phyloP scores from a whole-genome alignment of 176 grass and related monocot genomes.

The Rhipidocladum racemiflorum region DNA sequence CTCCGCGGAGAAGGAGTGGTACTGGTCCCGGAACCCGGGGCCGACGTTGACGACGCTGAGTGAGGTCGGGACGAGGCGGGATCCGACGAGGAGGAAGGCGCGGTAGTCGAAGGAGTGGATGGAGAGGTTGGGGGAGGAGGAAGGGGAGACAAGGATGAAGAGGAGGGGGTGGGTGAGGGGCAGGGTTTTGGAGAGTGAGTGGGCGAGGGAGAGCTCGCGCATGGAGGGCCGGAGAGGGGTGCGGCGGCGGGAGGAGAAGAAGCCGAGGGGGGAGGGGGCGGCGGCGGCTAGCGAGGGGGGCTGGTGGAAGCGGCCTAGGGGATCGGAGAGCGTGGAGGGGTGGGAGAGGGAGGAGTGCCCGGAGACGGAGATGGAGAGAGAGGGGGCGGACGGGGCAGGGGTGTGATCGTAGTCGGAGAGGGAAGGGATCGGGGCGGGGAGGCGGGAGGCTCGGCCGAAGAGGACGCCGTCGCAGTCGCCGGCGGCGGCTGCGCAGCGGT shows the following conservation, averaged over 20 bases:
- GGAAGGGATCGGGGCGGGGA: constrained; percentile 31
- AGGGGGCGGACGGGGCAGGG: constrained; percentile 3
- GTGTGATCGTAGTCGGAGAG: constrained; percentile 36
- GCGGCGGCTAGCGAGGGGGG: neutral
- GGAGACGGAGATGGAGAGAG: constrained; percentile 43
- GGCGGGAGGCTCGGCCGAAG: constrained; percentile 36
- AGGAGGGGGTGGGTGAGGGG: constrained; percentile 25
- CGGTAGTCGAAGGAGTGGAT: constrained; percentile 44
- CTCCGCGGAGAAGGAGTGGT: constrained; percentile 40
- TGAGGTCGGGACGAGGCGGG: constrained; percentile 44
- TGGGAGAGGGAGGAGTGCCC: constrained; percentile 43
- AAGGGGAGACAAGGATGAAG: constrained; percentile 27
- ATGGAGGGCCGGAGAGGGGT: constrained; percentile 53
- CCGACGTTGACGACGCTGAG: constrained; percentile 49
- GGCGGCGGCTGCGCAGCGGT: constrained; percentile 42
- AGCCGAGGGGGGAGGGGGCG: constrained; percentile 33
- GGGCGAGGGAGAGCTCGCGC: constrained; percentile 45
- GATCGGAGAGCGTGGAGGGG: constrained; percentile 39
- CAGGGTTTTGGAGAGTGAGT: constrained; percentile 37
- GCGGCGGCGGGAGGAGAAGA: constrained; percentile 67
- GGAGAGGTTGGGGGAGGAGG: constrained; percentile 8
- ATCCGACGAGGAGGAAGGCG: constrained; percentile 48
- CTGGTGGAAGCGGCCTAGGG: constrained; percentile 40
- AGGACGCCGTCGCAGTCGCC: constrained; percentile 63
- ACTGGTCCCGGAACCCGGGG: constrained; percentile 50